phyloP scores from a whole-genome alignment of 345 rosid genomes.

The Eucalyptus victrix region DNA sequence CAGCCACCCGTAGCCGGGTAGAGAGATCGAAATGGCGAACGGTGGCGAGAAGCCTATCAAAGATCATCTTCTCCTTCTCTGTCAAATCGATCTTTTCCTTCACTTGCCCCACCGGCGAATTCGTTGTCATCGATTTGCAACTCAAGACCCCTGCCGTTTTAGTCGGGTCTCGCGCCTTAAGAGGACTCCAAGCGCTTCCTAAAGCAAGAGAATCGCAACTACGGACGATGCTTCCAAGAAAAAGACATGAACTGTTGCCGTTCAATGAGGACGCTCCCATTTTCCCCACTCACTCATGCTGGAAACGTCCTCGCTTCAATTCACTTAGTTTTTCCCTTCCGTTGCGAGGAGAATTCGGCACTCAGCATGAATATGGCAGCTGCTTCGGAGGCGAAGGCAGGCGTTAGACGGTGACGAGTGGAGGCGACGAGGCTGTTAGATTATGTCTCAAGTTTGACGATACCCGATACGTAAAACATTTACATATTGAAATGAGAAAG shows the following conservation, averaged over 20 bases:
- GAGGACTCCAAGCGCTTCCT: neutral
- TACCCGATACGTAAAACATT: too few relatives aligned
- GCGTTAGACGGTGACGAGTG: too few relatives aligned
- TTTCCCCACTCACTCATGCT: too few relatives aligned
- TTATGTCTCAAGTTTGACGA: too few relatives aligned
- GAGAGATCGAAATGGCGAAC: conserved; percentile 48
- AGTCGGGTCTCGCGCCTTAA: neutral
- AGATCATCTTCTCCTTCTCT: conserved; percentile 55
- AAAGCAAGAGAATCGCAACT: neutral
- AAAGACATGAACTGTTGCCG: too few relatives aligned
- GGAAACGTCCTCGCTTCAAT: too few relatives aligned
- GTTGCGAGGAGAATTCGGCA: neutral
- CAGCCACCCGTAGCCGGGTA: conserved; percentile 84
- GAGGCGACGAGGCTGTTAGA: too few relatives aligned
- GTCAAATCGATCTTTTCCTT: conserved; percentile 56
- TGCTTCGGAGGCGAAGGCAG: too few relatives aligned
- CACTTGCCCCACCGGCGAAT: conserved; percentile 13
- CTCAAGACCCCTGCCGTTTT: neutral
- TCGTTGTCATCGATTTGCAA: conserved; percentile 15
- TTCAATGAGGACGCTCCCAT: too few relatives aligned
- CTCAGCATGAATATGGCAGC: too few relatives aligned
- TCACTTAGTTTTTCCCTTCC: neutral
- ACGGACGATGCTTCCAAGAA: neutral
- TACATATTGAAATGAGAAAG: too few relatives aligned
- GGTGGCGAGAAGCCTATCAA: conserved; percentile 57